These are phyloP conservation scores for Geotrichum candidum DNA, from an alignment of 1,139 yeast genomes.

Conservation along the genomic window DNA sequence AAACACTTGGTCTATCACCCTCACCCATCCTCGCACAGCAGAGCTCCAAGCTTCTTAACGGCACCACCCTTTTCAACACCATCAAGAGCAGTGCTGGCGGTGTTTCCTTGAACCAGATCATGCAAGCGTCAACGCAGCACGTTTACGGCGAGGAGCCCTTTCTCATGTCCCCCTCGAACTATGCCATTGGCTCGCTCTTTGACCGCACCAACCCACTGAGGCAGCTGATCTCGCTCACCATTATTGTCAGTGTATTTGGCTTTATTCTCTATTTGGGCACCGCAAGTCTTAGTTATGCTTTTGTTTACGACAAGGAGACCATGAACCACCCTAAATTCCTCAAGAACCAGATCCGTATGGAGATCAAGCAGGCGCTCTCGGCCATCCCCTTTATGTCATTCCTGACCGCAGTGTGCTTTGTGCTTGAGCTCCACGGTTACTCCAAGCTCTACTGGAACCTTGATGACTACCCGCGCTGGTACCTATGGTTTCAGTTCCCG, in stretches of 20 bases:
- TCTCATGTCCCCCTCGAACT: conserved; percentile 46
- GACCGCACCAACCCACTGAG: conserved; percentile 68
- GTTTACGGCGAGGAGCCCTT: conserved; percentile 48
- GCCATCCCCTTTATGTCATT: conserved; percentile 87
- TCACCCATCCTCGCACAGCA: not conserved
- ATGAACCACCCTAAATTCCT: conserved; percentile 94
- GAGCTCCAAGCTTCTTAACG: not conserved
- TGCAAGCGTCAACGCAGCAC: conserved; percentile 18
- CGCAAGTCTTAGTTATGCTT: conserved; percentile 67
- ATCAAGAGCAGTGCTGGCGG: conserved; percentile 5
- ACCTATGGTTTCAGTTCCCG: conserved; percentile 61
- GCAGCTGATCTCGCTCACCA: conserved; percentile 59
- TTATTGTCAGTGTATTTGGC: conserved; percentile 78
- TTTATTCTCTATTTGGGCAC: conserved; percentile 70
- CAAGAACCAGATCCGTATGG: conserved; percentile 84
- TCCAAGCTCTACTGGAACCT: conserved; percentile 68
- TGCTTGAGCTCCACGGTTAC: conserved; percentile 75
- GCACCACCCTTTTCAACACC: not conserved
- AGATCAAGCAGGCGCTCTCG: conserved; percentile 66
- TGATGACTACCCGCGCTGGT: conserved; percentile 61
- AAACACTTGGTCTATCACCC: conserved; percentile 3
- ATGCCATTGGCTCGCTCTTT: conserved; percentile 56
- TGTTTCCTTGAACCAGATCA: conserved; percentile 11
- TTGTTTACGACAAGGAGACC: conserved; percentile 78
- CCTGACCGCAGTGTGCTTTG: conserved; percentile 83